Evolutionary conservation across 2,329 filamentous ascomycete genomes (phyloP), one percentile per base, ranked within the genome.

Genomic region (Fusarium redolens): DNA sequence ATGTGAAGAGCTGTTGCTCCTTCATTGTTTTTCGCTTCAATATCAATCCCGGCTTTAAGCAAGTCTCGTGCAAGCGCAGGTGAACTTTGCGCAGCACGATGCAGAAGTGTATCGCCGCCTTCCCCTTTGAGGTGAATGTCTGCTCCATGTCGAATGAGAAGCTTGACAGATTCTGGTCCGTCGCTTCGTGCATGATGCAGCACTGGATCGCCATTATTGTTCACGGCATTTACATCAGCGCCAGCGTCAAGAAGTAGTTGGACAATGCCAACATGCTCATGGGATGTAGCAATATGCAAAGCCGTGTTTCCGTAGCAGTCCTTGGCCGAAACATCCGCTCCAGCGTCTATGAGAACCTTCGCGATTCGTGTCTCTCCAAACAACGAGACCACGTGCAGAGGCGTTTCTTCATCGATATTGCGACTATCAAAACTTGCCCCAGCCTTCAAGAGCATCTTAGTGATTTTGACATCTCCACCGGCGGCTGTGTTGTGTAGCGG

Each of bases 331-430:
- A 31, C 9, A 22, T 52, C 56, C 7, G 33, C 54, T 4, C 54
- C 25, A 11, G 44, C 25, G 1, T 52, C 44, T 38, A 59, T 40
- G 15, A 59, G 25, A 1, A 52, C 44, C 13, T 33, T 31, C 1
- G 31, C 44, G 2, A 59, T 38, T n/a, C 25, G 44, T 14, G 20
- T 17, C 12, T 38, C 44, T 1, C 56, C 33, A 12, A 59, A 59
- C 2, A 59, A 40, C 1, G 44, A 52, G 6, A 51, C 33, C 7
- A 59, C 56, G 4, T 59, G 44, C 0, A 59, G 56, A 4, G 56
- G 56, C 12, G 56, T 52, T 51, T 59, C 56, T 40, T 38, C 25
- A 31, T 59, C 56, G 12, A 28, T 20, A 8, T 59, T 59, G 6
- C 44, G 44, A 7, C 33, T 50, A 3, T 25, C 25, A 20, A 30